Conservation (phyloP, 2,329 filamentous ascomycete genomes). For the Teratosphaeria destructans region DNA sequence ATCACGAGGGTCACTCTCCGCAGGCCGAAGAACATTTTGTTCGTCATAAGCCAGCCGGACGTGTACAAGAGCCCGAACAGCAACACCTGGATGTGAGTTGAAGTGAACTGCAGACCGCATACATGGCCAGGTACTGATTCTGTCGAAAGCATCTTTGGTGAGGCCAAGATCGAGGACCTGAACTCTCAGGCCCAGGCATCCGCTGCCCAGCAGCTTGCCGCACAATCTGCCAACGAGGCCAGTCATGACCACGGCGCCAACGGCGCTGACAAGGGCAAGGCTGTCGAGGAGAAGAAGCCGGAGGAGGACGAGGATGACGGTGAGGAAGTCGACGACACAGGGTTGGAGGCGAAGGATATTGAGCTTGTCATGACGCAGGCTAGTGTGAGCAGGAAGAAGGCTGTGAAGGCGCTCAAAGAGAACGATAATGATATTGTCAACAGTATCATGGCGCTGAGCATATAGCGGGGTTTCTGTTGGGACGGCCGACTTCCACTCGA, state of each 20-base stretch:
- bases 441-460: conserved; percentile 91
- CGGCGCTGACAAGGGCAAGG: conserved; percentile 68
- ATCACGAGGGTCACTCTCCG: conserved; percentile 97
- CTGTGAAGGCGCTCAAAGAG: conserved; percentile 95
- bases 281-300: conserved; percentile 49
- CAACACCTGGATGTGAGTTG: conserved; percentile 97
- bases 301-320: conserved; percentile 79
- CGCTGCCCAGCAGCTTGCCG: conserved; percentile 88
- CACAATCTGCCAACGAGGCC: conserved; percentile 58
- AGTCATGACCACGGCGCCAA: conserved; percentile 67
- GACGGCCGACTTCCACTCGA: no score
- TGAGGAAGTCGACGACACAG: conserved; percentile 89
- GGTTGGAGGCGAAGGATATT: conserved; percentile 97
- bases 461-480: conserved; percentile 26
- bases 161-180: conserved; percentile 99
- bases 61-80: conserved; percentile 98
- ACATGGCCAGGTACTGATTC: conserved; percentile 4
- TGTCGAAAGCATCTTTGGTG: conserved; percentile 80
- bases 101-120: conserved; percentile 11
- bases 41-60: conserved; percentile 99
- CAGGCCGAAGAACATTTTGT: conserved; percentile 98
- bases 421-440: conserved; percentile 99
- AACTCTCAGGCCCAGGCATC: conserved; percentile 96
- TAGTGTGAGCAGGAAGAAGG: conserved; percentile 94
- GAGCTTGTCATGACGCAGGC: conserved; percentile 98